Percentiles rank a stretch among this genome's conserved stretches.
These are phyloP conservation scores for Trichoderma guizhouense DNA, from an alignment of 2,329 filamentous ascomycete species.

Conservation along the genomic window DNA sequence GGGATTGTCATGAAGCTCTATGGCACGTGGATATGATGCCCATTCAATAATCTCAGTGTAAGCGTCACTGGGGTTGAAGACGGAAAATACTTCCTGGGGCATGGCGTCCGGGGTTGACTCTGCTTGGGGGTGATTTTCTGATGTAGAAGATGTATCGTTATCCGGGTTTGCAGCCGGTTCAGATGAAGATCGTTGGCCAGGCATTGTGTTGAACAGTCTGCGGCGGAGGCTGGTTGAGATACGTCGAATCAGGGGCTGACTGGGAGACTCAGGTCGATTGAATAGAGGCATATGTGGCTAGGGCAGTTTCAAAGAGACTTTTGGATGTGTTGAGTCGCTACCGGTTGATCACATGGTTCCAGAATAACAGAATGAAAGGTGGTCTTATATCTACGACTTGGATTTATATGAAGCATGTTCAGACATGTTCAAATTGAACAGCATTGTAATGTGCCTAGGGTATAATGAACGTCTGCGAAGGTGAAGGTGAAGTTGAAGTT, in stretches of 20 bases:
- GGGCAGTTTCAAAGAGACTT: background rate
- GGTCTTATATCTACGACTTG: background rate
- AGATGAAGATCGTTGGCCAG: background rate
- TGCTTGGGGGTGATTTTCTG: background rate
- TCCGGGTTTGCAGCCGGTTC: background rate
- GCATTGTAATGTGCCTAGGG: background rate
- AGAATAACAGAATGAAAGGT: background rate
- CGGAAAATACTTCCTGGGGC: background rate
- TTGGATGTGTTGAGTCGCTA: background rate
- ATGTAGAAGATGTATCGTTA: background rate
- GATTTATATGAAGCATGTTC: background rate
- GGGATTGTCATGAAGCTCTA: background rate
- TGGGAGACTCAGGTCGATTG: background rate
- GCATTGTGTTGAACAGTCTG: background rate
- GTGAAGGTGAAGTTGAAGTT: background rate
- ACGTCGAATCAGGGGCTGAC: background rate
- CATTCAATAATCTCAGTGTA: background rate
- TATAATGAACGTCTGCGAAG: background rate
- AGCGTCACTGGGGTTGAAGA: background rate
- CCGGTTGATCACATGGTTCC: background rate
- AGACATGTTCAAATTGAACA: background rate
- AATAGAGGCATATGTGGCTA: background rate
- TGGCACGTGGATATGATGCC: background rate
- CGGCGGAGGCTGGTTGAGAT: background rate
- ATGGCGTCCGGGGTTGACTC: background rate